Percentiles rank a stretch among this genome's conserved stretches.
These are phyloP conservation scores for Onygenales sp. DNA, from an alignment of 2,329 filamentous ascomycete species.

Conservation along the genomic window DNA sequence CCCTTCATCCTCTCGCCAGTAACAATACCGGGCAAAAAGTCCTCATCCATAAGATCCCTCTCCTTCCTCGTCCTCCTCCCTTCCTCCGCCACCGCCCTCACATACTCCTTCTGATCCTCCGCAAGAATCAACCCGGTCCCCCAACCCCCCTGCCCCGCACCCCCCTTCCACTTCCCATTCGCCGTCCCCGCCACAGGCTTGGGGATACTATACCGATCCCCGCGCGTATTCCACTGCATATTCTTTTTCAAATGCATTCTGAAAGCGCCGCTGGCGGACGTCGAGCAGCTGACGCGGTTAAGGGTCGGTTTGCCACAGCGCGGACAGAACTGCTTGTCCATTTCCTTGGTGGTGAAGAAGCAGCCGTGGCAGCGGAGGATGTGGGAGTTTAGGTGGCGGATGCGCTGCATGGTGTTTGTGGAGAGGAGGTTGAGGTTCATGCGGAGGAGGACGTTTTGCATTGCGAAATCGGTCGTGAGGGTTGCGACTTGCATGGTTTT, in stretches of 20 bases:
- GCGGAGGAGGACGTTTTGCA: constrained; percentile 93
- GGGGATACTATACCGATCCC: constrained; percentile 85
- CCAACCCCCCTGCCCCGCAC: constrained; percentile 80
- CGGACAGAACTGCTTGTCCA: constrained; percentile 84
- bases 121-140: constrained; percentile 73
- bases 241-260: constrained; percentile 83
- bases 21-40: constrained; percentile 78
- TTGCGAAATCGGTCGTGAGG: constrained; percentile 90
- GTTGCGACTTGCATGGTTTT: constrained; percentile 76
- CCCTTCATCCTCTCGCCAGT: constrained; percentile 62
- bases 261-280: constrained; percentile 70
- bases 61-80: constrained; percentile 52
- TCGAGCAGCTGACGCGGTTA: constrained; percentile 76
- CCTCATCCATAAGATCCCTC: constrained; percentile 86
- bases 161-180: constrained; percentile 61
- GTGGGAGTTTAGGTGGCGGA: constrained; percentile 78
- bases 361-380: constrained; percentile 89
- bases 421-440: constrained; percentile 90
- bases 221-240: constrained; percentile 91
- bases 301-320: constrained; percentile 82
- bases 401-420: constrained; percentile 60
- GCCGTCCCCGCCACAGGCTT: constrained; percentile 76
- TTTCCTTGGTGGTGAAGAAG: constrained; percentile 75
- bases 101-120: constrained; percentile 94
- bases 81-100: constrained; percentile 53